phyloP scores from a whole-genome alignment of 1,284 basidiomycete species.

The Moniliella sp. region DNA sequence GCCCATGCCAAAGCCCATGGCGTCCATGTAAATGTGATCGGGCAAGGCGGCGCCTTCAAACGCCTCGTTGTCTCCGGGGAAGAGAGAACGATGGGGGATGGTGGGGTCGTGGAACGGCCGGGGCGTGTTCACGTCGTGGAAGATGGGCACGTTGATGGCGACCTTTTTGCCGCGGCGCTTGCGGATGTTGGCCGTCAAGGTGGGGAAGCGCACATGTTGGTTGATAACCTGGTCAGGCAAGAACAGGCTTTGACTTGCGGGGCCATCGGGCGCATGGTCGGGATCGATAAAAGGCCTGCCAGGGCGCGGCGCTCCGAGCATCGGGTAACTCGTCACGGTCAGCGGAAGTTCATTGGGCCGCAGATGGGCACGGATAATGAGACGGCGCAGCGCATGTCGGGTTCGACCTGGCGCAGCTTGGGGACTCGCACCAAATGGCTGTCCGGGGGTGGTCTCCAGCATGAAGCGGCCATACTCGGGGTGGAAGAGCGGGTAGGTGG shows the following conservation, averaged over 20 bases:
- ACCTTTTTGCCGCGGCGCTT: constrained; percentile 74
- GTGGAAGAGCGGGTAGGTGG: constrained; percentile 44
- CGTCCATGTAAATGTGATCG: constrained; percentile 92
- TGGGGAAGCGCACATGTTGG: constrained; percentile 91
- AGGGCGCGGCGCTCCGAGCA: constrained; percentile 62
- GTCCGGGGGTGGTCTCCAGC: constrained; percentile 90
- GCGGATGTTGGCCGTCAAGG: constrained; percentile 84
- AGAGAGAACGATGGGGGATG: constrained; percentile 57
- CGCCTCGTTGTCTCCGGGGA: constrained; percentile 65
- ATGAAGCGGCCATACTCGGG: constrained; percentile 97
- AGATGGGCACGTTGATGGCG: constrained; percentile 82
- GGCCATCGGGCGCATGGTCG: constrained; percentile 51
- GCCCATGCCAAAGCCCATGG: constrained; percentile 99
- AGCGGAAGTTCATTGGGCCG: constrained; percentile 67
- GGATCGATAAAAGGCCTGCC: constrained; percentile 69
- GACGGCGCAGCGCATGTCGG: constrained; percentile 72
- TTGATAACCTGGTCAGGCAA: constrained; percentile 88
- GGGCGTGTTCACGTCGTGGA: constrained; percentile 65
- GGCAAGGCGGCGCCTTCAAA: constrained; percentile 61
- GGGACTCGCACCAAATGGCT: constrained; percentile 61
- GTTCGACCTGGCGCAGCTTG: too few relatives aligned
- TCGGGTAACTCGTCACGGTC: constrained; percentile 84
- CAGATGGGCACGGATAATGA: constrained; percentile 61
- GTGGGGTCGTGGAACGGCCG: constrained; percentile 71
- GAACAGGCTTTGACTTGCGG: constrained; percentile 73